Percentiles rank a stretch among this genome's conserved stretches.
Conservation (phyloP, 176 grass and related monocot genomes). For the Oropetium thomaeum region DNA sequence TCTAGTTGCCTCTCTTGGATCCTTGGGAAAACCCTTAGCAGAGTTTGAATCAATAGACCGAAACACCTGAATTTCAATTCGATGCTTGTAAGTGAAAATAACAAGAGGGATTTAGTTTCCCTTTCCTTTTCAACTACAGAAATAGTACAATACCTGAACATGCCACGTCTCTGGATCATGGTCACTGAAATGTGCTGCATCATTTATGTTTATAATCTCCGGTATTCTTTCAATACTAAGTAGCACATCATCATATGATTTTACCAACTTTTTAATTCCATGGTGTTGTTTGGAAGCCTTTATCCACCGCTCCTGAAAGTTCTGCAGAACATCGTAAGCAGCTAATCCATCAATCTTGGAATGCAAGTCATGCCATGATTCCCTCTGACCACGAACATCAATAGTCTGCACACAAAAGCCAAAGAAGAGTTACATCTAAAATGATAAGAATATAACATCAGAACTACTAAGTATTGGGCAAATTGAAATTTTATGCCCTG, state of each 20-base stretch:
- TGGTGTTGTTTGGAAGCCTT: constrained; percentile 81
- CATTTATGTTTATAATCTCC: constrained; percentile 51
- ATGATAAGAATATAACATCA: not conserved
- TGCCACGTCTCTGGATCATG: constrained; percentile 94
- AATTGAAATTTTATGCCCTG: too few species aligned
- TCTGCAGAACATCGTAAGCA: constrained; percentile 85
- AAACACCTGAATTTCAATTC: constrained; percentile 57
- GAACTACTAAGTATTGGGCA: not conserved
- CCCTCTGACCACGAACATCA: constrained; percentile 74
- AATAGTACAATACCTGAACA: constrained; percentile 74
- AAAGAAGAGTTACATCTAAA: constrained; percentile 18
- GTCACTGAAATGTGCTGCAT: constrained; percentile 54
- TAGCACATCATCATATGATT: constrained; percentile 67
- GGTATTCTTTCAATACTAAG: constrained; percentile 66
- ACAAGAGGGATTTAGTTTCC: not conserved
- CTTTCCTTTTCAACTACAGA: not conserved
- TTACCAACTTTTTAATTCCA: constrained; percentile 73
- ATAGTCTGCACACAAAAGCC: constrained; percentile 44
- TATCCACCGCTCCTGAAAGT: constrained; percentile 92
- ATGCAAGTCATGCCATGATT: constrained; percentile 99
- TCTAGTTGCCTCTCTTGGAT: constrained; percentile 68
- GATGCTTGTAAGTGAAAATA: constrained; percentile 1
- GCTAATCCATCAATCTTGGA: constrained; percentile 85
- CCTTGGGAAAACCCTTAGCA: constrained; percentile 85
- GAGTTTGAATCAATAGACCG: constrained; percentile 95